Evolutionary conservation across 2,329 filamentous ascomycete genomes (phyloP), one percentile per base, ranked within the genome.

Genomic region (Leptographium radiaticola): DNA sequence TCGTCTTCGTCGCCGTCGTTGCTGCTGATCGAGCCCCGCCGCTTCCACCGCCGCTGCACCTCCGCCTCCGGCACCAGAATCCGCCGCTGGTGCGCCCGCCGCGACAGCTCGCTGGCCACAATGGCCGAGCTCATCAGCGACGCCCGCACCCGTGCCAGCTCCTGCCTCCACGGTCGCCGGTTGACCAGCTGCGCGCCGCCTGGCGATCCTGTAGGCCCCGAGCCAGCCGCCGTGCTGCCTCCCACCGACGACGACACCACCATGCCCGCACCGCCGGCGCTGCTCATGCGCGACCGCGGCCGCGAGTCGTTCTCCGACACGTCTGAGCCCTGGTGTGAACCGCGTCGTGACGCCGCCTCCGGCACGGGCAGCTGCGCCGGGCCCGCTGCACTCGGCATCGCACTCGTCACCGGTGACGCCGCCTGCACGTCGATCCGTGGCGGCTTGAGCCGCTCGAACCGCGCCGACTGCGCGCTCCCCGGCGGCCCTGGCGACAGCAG

Each of bases 91-190:
- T 83, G 69, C 5, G 85, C 82, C 48, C 84, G 79, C 5, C 82
- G 77, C 33, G 76, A 75, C 53, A 96, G 87, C 63, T 93, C 87
- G 62, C 83, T 83, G 0, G 91, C 90, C 69, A 94, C 95, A 63
- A 96, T 83, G n/a, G 89, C 90, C 0, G 89, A 88, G 58, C 84
- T 86, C 25, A 95, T 73, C 43, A 95, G 79, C 10, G 94, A 74
- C 0, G 88, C 80, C 55, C 82, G 79, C 2, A 90, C 76, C n/a
- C 89, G 83, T 16, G 86, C 86, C 52, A 95, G 77, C 61, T 96
- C 91, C n/a, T 80, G 79, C 61, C 77, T 81, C 10, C 54, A 63
- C 5, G 67, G 64, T 4, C 64, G 56, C 2, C 52, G 52, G 6
- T 66, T 18, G 58, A 59, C 5, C 25, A 60, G 59, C 49, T 13